phyloP scores from a whole-genome alignment of 345 rosid genomes.

The Stellera chamaejasme region DNA sequence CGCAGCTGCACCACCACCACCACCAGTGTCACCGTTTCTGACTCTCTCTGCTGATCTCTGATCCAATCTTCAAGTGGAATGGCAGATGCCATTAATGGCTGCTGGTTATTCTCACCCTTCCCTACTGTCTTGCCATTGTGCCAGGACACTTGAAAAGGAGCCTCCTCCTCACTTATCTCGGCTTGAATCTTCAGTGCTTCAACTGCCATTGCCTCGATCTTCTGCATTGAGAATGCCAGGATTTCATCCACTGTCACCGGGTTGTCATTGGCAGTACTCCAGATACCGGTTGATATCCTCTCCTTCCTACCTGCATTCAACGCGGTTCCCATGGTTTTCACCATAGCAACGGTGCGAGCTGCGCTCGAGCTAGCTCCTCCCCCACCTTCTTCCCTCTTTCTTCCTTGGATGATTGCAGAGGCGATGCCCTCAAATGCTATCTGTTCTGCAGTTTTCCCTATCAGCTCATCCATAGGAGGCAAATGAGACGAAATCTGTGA shows the following conservation, averaged over 20 bases:
- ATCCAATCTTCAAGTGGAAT: slow-evolving; percentile 69
- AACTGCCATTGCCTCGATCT: slow-evolving; percentile 67
- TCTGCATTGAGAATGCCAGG: slow-evolving; percentile 68
- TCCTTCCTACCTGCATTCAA: slow-evolving; percentile 69
- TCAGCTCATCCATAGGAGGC: slow-evolving; percentile 73
- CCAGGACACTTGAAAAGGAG: slow-evolving; percentile 74
- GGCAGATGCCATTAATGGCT: slow-evolving; percentile 45
- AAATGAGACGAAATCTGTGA: slow-evolving; percentile 46
- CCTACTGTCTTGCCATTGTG: slow-evolving; percentile 18
- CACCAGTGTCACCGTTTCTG: slow-evolving; percentile 32
- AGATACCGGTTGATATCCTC: slow-evolving; percentile 73
- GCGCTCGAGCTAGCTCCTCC: slow-evolving; percentile 88
- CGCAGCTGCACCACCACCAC: slow-evolving; percentile 57
- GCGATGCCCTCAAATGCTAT: slow-evolving; percentile 97
- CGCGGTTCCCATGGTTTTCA: slow-evolving; percentile 68
- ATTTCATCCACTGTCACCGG: slow-evolving; percentile 60
- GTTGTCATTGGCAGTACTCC: slow-evolving; percentile 55
- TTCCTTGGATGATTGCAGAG: slow-evolving; percentile 85
- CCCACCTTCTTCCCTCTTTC: slow-evolving; percentile 52
- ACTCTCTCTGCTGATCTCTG: slow-evolving; percentile 17
- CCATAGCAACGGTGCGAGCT: slow-evolving; percentile 69
- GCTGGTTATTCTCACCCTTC: slow-evolving; percentile 15
- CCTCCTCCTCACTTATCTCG: slow-evolving; percentile 68
- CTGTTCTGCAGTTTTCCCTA: slow-evolving; percentile 92
- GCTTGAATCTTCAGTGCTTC: slow-evolving; percentile 88